Evolutionary conservation across 2,329 filamentous ascomycete species (phyloP).

Genomic region (Colletotrichum melonis): DNA sequence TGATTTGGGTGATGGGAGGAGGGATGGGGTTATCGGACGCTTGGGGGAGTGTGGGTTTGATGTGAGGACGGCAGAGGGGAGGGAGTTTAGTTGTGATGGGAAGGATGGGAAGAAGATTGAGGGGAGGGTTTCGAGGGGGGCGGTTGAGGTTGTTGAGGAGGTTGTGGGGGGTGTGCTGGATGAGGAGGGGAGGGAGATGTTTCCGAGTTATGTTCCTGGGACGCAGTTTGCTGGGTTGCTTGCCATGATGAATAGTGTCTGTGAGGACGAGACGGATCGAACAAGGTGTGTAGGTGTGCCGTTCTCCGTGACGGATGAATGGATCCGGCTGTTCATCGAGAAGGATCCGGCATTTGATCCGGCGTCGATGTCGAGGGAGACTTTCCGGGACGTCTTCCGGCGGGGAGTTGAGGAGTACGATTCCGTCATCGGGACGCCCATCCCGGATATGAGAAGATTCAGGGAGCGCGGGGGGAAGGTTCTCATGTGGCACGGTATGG

Average conservation of each 20-base stretch:
- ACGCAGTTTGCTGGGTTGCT: background rate
- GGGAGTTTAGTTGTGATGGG: constrained; percentile 16
- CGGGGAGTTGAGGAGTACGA: constrained; percentile 37
- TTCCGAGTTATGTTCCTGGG: background rate
- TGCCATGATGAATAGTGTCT: constrained; percentile 7
- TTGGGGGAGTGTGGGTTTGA: constrained; percentile 31
- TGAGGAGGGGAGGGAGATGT: constrained; percentile 5
- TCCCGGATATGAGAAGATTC: constrained; percentile 44
- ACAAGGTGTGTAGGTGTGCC: background rate
- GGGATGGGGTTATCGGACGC: constrained; percentile 55
- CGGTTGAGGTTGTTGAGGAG: constrained; percentile 26
- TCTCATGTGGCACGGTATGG: constrained; percentile 53
- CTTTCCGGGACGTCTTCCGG: constrained; percentile 32
- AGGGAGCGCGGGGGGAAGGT: constrained; percentile 51
- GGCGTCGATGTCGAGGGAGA: constrained; percentile 10
- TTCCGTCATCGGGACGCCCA: constrained; percentile 40
- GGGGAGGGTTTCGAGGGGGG: background rate
- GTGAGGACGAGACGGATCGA: background rate
- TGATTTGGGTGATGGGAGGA: constrained; percentile 58
- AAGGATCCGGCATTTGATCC: constrained; percentile 43
- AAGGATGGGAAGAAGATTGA: constrained; percentile 39
- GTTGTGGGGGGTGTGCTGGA: background rate
- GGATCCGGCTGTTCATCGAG: constrained; percentile 35
- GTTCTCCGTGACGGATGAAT: background rate
- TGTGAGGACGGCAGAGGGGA: constrained; percentile 29